Conservation (phyloP, 2,329 filamentous ascomycete species). For the Diaporthe ilicicola region DNA sequence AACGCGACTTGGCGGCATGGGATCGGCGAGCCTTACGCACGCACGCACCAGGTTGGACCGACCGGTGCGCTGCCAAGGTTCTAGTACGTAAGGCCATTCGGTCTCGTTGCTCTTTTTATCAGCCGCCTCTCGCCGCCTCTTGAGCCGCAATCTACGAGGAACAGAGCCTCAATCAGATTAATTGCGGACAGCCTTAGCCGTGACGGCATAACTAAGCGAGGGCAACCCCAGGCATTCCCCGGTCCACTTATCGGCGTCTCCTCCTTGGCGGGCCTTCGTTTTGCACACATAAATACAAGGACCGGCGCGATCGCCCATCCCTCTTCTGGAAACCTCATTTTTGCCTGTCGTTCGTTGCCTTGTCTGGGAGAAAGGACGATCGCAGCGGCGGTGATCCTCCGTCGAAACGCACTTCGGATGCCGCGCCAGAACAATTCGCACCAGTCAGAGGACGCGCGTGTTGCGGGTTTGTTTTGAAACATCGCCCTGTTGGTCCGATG, state of each 20-base stretch:
- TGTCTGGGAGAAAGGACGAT: not conserved
- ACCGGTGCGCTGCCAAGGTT: not conserved
- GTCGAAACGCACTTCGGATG: slow-evolving; percentile 20
- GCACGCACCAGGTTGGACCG: not conserved
- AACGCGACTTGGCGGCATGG: slow-evolving; percentile 14
- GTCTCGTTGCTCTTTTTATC: slow-evolving; percentile 17
- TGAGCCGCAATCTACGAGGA: slow-evolving; percentile 22
- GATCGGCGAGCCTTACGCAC: slow-evolving; percentile 9
- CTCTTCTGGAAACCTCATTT: not conserved
- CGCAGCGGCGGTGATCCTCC: slow-evolving; percentile 13
- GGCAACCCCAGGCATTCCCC: not conserved
- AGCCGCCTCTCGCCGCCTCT: not conserved
- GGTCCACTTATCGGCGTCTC: not conserved
- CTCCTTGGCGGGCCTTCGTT: not conserved
- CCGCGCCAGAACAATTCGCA: not conserved
- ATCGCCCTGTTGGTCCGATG: slow-evolving; percentile 18
- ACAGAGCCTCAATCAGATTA: slow-evolving; percentile 20
- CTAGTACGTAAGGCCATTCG: too few relatives aligned
- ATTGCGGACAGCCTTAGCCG: slow-evolving; percentile 15
- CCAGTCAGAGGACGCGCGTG: slow-evolving; percentile 8
- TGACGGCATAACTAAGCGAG: slow-evolving; percentile 5
- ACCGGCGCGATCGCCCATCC: slow-evolving; percentile 1
- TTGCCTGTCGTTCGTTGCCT: too few relatives aligned
- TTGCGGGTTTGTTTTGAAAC: slow-evolving; percentile 22
- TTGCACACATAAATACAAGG: slow-evolving; percentile 16